Conservation (phyloP, 2,329 filamentous ascomycete species). For the Calonectria hongkongensis region DNA sequence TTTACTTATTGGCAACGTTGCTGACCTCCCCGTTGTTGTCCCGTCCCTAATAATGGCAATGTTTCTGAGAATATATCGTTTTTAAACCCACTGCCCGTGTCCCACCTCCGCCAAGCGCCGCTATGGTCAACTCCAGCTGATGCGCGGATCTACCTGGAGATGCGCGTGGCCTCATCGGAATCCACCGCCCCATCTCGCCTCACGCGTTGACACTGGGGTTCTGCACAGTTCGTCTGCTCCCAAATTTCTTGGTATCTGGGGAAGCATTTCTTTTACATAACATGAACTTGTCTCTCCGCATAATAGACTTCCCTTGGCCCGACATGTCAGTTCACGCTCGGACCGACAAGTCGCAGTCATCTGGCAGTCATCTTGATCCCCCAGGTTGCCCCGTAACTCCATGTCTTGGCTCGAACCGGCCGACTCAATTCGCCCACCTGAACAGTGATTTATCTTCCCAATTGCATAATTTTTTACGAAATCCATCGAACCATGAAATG, state of each 20-base stretch:
- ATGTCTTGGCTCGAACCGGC: slow-evolving; percentile 22
- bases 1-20: background rate
- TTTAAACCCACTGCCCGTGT: background rate
- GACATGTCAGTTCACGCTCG: slow-evolving; percentile 39
- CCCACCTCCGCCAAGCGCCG: slow-evolving; percentile 24
- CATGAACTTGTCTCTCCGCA: slow-evolving; percentile 42
- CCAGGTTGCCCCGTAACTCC: slow-evolving; percentile 26
- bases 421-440: background rate
- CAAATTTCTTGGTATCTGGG: slow-evolving; percentile 40
- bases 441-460: background rate
- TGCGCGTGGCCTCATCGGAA: slow-evolving; percentile 43
- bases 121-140: slow-evolving; percentile 28
- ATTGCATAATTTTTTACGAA: background rate
- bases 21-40: background rate
- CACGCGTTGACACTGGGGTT: slow-evolving; percentile 36
- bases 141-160: slow-evolving; percentile 38
- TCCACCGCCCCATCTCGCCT: slow-evolving; percentile 40
- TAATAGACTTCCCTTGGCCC: slow-evolving; percentile 45
- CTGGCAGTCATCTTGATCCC: slow-evolving; percentile 19
- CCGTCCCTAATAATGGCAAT: background rate
- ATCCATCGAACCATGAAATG: background rate
- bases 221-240: slow-evolving; percentile 33
- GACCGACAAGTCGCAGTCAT: slow-evolving; percentile 28
- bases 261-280: slow-evolving; percentile 47
- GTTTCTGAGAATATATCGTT: background rate